Conservation (phyloP, 2,329 filamentous ascomycete genomes). For the Colletotrichum euphorbiae region DNA sequence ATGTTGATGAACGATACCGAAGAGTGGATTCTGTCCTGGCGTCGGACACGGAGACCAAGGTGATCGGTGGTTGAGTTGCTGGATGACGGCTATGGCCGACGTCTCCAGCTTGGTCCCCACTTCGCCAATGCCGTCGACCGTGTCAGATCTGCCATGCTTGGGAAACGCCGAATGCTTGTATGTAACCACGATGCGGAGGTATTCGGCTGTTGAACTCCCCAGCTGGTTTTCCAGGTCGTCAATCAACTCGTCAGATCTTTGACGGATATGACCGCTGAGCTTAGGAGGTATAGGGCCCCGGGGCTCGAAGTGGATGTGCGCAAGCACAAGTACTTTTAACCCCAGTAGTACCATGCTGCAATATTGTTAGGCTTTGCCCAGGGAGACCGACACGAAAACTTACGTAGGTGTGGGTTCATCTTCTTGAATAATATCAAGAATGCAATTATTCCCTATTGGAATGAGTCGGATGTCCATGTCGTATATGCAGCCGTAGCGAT, state of each 20-base stretch:
- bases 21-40: conserved; percentile 53
- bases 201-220: conserved; percentile 60
- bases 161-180: conserved; percentile 70
- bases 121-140: conserved; percentile 49
- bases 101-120: conserved; percentile 65
- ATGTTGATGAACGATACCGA: conserved; percentile 57
- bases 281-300: conserved; percentile 6
- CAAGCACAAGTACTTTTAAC: conserved; percentile 62
- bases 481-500: conserved; percentile 58
- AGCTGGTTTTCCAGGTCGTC: conserved; percentile 69
- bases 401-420: conserved; percentile 58
- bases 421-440: conserved; percentile 56
- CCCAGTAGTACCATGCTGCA: conserved; percentile 56
- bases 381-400: conserved; percentile 34
- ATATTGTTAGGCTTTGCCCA: conserved; percentile 1
- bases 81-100: conserved; percentile 62
- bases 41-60: conserved; percentile 62
- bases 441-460: conserved; percentile 55
- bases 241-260: conserved; percentile 67
- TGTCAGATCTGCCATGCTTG: conserved; percentile 43
- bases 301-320: conserved; percentile 53
- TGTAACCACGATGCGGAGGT: conserved; percentile 62
- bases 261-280: conserved; percentile 46
- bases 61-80: conserved; percentile 60
- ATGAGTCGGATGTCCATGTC: conserved; percentile 60